Evolutionary conservation across 176 grass and related monocot genomes (phyloP), one percentile per base, ranked within the genome.

Genomic region (Lolium multiflorum): DNA sequence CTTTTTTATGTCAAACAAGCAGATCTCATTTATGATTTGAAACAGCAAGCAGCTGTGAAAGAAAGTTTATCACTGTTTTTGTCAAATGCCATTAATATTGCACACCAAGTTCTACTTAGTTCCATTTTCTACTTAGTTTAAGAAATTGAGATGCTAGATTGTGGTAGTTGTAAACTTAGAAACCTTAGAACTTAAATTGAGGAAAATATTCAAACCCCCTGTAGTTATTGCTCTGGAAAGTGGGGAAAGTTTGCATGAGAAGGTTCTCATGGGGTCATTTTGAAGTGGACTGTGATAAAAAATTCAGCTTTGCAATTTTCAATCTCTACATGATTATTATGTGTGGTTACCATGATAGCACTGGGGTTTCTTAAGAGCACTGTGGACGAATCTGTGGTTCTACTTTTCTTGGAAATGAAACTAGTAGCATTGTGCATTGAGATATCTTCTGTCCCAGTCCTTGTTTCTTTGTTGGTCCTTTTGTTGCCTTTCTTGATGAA

Each of bases 11-110:
- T 70, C 18, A 60, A 77, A 62, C 25, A 18, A n/a, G 14, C 25
- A 90, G 59, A 59, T 86, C 15, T 89, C 39, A 39, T 89, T 60
- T 76, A 81, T 61, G 58, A 69, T 73, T 84, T 74, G 11, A 18
- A 54, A 84, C 38, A 69, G 18, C 48, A 25, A 10, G 28, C 28
- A 63, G 10, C 28, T 67, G 48, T 39, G 25, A 54, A 66, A 17
- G 44, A 72, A 77, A 62, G 35, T 56, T 60, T 28, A 48, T 77
- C 41, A 60, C 59, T 71, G 4, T 25, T 60, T 86, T 58, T 83
- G 14, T 54, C 37, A 79, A 87, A 78, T 71, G 64, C 44, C 64
- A 82, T 83, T 79, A 7, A 54, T 82, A 74, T n/a, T 50, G 49
- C 38, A 11, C 0, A 7, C 4, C 13, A 76, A 50, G 18, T 55